Base-by-base conservation (phyloP, 116 monocot species). In the Iris pallida region DNA sequence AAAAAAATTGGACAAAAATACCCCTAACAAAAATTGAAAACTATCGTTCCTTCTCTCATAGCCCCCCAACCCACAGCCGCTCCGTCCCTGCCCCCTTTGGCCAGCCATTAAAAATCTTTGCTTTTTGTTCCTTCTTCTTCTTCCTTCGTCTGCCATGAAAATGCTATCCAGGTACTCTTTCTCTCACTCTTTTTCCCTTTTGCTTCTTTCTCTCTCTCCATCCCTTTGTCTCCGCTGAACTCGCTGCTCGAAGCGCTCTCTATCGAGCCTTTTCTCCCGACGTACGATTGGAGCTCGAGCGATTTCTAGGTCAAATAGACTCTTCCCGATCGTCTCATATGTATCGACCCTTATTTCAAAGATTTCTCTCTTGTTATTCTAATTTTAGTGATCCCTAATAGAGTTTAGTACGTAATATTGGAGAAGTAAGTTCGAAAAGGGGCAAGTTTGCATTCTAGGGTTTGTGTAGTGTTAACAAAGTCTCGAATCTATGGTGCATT, bases 301-400 rank as follows among this genome's bases (percentile, higher is more conserved):
- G 48, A 48, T 47, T 14, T 70, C 70, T 49, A 70, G 59, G 70
- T 57, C 55, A 56, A 55, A 30, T 30, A 30, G 30, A 30, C 30
- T 30, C 30, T 30, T 30, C 0, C 3, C 30, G 66, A 66, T 4
- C 66, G n/a, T 66, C 16, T 11, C 30, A 7, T 53, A 0, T 19
- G 12, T 15, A n/a, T n/a, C 7, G 0, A 18, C 66, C 41, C 3
- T 41, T 53, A 49, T 52, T 20, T 20, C 7, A 9, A 13, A 53
- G 14, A 41, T 63, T 53, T 53, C n/a, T 41, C 53, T n/a, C n/a
- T 5, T 17, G 3, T 66, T 66, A 4, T 53, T 20, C 30, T 5
- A 30, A 41, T 53, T 40, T 20, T 64, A 19, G 13, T 4, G 16
- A 6, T 17, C 9, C 49, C 49, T 45, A 48, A 49, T 49, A 1